phyloP scores from a whole-genome alignment of 2,329 filamentous ascomycete genomes.

The Pseudopyrenochaeta lycopersici region DNA sequence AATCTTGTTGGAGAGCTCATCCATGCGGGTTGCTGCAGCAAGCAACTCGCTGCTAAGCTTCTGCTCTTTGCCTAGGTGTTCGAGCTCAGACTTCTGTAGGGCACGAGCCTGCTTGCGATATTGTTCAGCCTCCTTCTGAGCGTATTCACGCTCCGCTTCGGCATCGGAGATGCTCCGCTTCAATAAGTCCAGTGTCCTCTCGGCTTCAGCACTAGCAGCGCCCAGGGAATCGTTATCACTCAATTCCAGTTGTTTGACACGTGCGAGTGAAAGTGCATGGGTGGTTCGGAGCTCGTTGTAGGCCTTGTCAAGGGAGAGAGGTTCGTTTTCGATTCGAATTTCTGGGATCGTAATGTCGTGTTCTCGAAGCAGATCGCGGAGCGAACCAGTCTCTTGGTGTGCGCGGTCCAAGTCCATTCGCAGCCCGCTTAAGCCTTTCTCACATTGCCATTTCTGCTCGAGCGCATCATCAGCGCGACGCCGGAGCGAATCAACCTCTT shows the following conservation, averaged over 20 bases:
- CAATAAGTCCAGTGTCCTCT: slow-evolving; percentile 70
- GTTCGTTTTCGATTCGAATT: slow-evolving; percentile 61
- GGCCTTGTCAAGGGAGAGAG: slow-evolving; percentile 75
- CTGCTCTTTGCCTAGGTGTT: slow-evolving; percentile 67
- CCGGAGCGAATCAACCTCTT: slow-evolving; percentile 84
- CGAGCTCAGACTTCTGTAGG: slow-evolving; percentile 65
- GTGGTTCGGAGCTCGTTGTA: slow-evolving; percentile 79
- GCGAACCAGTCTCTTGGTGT: slow-evolving; percentile 88
- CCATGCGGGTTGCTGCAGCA: slow-evolving; percentile 78
- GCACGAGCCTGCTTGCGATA: slow-evolving; percentile 70
- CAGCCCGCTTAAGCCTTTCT: slow-evolving; percentile 85
- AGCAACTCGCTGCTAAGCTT: slow-evolving; percentile 74
- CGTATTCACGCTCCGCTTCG: slow-evolving; percentile 76
- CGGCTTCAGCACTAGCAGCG: slow-evolving; percentile 59
- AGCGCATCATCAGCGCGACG: slow-evolving; percentile 91
- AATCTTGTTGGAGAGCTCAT: slow-evolving; percentile 81
- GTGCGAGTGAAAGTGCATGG: slow-evolving; percentile 71
- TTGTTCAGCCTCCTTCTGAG: slow-evolving; percentile 69
- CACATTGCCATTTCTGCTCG: slow-evolving; percentile 95
- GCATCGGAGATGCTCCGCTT: slow-evolving; percentile 74
- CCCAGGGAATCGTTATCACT: slow-evolving; percentile 54
- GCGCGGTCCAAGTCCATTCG: slow-evolving; percentile 98
- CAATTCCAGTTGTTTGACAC: slow-evolving; percentile 71
- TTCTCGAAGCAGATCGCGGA: slow-evolving; percentile 80
- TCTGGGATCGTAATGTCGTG: slow-evolving; percentile 81